These are phyloP conservation scores for Raffaelea albimanens DNA, from an alignment of 2,329 filamentous ascomycete genomes.

Conservation along the genomic window DNA sequence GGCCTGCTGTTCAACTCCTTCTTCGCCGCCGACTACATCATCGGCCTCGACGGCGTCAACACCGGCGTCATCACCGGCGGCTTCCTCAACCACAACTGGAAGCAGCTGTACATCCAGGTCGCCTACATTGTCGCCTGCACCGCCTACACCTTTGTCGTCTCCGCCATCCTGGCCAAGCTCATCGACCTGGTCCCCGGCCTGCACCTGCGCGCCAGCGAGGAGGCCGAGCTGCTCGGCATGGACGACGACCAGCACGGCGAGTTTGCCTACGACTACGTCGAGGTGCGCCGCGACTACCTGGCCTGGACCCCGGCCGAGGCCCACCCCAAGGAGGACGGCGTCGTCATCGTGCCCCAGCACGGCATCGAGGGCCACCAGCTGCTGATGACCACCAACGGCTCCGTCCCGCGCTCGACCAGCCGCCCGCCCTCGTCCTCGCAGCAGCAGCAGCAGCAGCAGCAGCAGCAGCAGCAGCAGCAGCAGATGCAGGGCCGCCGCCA, in stretches of 20 bases:
- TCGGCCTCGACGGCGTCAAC: slow-evolving; percentile 71
- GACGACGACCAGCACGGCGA: slow-evolving; percentile 86
- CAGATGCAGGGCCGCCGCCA: too few species aligned
- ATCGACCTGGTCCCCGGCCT: slow-evolving; percentile 71
- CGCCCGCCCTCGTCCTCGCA: not conserved
- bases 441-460: not conserved
- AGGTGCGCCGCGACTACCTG: slow-evolving; percentile 79
- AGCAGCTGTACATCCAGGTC: slow-evolving; percentile 69
- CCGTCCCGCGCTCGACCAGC: not conserved
- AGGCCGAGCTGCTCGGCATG: slow-evolving; percentile 79
- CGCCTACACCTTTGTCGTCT: slow-evolving; percentile 64
- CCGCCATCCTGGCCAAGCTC: slow-evolving; percentile 60
- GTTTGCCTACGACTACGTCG: slow-evolving; percentile 85
- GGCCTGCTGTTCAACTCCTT: slow-evolving; percentile 65
- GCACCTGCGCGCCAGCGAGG: slow-evolving; percentile 68
- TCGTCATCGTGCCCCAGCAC: slow-evolving; percentile 56
- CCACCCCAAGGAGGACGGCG: slow-evolving; percentile 50
- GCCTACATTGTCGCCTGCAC: slow-evolving; percentile 61
- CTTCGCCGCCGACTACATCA: slow-evolving; percentile 60
- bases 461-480: not conserved
- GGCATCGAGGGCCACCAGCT: slow-evolving; percentile 63
- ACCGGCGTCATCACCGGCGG: slow-evolving; percentile 53
- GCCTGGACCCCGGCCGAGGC: slow-evolving; percentile 73
- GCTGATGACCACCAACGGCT: slow-evolving; percentile 24
- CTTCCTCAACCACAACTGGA: slow-evolving; percentile 67